Base-by-base conservation (phyloP, 164 flowering plant species). In the Brasenia schreberi region DNA sequence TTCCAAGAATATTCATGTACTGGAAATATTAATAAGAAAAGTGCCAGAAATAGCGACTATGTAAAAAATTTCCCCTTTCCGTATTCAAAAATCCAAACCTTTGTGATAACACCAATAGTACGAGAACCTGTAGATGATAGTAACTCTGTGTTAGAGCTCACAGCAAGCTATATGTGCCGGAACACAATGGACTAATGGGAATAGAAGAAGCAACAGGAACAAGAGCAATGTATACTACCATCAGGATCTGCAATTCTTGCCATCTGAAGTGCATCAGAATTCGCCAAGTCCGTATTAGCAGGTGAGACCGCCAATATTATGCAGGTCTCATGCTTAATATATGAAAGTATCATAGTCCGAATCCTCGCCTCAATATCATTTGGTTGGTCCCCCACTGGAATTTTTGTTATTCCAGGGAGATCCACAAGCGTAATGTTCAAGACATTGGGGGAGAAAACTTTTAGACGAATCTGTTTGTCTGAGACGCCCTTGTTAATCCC, bases 381-480 rank as follows among this genome's bases (percentile, higher is more conserved):
- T 5, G 98, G 98, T 75, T 94, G 98, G 67, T 90, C 97, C 66
- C 98, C 98, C 63, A 93, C 97, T 52, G 97, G 98, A 80, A 93
- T 97, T 75, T 91, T 94, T 14, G 96, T 91, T 65, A 94, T 82
- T 42, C 96, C 97, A 59, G 97, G 98, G 58, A 94, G 80, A 82
- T 94, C 98, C 67, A 94, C 96, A 71, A 94, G 82, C 0, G 98
- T 89, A 59, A 91, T 94, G 73, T 88, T 96, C 72, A 89, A 92
- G 76, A 91, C 98, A 84, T 85, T 87, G 42, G 97, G 96, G 19
- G 98, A 91, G 76, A 79, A 87, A 42, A 90, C 88, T 78, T 90
- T 93, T 43, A 93, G 66, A 33, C 92, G 86, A 39, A 94, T 91
- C 75, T 87, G 95, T 77, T 87, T 91, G 78, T 87, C 97, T 18